phyloP scores from a whole-genome alignment of 768 basidiomycete genomes.

The Boletus rubroflammeus region DNA sequence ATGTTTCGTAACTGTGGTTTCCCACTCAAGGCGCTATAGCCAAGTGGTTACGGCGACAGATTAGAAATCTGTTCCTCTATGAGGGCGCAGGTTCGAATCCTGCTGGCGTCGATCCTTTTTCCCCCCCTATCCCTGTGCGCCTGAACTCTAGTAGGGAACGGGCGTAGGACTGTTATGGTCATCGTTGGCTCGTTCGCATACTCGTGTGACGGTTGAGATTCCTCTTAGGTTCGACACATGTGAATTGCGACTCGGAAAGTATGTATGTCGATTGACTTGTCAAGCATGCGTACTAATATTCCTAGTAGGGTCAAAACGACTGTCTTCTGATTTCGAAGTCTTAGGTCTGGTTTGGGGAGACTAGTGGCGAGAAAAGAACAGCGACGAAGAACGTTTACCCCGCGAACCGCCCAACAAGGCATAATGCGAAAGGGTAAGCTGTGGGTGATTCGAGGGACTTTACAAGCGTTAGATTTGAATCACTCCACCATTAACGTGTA shows the following conservation, averaged over 20 bases:
- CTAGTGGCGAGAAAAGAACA: neutral
- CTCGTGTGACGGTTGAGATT: no score
- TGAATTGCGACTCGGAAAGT: no score
- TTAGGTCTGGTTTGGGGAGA: no score
- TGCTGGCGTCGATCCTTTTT: slow-evolving; percentile 35
- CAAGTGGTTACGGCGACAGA: slow-evolving; percentile 77
- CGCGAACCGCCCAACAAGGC: neutral
- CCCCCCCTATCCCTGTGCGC: no score
- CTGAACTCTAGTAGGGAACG: no score
- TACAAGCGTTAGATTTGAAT: neutral
- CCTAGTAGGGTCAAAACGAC: no score
- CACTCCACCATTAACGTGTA: neutral
- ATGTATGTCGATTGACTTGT: no score
- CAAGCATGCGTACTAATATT: neutral
- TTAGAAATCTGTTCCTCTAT: slow-evolving; percentile 42
- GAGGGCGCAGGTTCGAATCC: slow-evolving; percentile 46
- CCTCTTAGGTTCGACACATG: no score
- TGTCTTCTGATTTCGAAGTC: no score
- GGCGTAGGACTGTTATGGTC: no score
- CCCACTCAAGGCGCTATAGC: slow-evolving; percentile 54
- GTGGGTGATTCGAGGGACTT: neutral
- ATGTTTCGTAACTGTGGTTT: accelerated
- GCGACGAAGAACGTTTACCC: neutral
- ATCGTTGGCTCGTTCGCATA: no score
- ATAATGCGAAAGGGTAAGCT: no score